Evolutionary conservation across 164 flowering plant species (phyloP), one percentile per base, ranked within the genome.

Genomic region (Liriodendron chinense): DNA sequence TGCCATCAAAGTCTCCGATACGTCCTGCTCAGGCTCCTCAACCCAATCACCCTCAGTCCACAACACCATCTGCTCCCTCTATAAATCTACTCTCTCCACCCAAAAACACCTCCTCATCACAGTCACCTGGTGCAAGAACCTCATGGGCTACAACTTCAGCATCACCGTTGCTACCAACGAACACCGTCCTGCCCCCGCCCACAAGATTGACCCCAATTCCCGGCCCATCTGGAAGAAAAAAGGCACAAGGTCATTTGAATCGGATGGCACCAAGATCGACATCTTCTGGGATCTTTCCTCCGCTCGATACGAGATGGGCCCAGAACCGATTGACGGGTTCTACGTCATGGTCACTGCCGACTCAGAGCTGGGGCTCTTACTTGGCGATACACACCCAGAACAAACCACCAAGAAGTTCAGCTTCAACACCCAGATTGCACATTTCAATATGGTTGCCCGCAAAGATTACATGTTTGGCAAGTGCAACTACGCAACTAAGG

Each of bases 261-360:
- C 78, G 47, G 76, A 78, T 1, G 65, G 49, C 24, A 79, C 79
- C 12, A 87, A 82, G 78, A 70, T 91, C 10, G 94, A 90, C 68
- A 74, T 90, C 62, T 78, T 80, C 47, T 96, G 95, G 96, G 97
- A 96, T 80, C 85, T 94, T 12, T 86, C 90, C 1, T 21, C 74
- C 7, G 98, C 97, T 20, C 85, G 76, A 56, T 92, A 89, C 57
- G 79, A 76, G 1, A 7, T 82, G 0, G 92, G 97, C 0, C 96
- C 95, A 0, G 98, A 94, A 73, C 99, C 98, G 0, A 64, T 82
- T 18, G 82, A 80, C 3, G 95, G 91, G 18, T 96, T 83, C 78
- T 89, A 87, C 68, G 74, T 94, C 21, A 43, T 84, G 1, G 82
- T 91, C 67, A 48, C 80, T 69, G 84, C 86, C 10, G 97, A 90